Conservation (phyloP, 2,329 filamentous ascomycete genomes). For the Pseudocercospora eumusae region DNA sequence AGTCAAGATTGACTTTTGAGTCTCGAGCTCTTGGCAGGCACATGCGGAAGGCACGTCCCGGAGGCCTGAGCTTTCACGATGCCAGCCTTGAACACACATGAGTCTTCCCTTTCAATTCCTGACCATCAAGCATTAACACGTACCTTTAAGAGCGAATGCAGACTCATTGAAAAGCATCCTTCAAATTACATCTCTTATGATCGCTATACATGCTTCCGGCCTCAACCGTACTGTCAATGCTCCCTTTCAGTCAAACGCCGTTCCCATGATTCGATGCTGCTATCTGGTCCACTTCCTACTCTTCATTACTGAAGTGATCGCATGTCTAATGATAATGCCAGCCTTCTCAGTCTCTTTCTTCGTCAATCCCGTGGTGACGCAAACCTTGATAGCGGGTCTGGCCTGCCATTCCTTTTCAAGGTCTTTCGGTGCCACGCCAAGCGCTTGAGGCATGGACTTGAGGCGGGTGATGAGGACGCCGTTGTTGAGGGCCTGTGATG, state of each 20-base stretch:
- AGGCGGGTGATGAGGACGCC: constrained; percentile 85
- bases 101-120: too few species aligned
- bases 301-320: constrained; percentile 87
- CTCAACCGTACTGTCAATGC: constrained; percentile 7
- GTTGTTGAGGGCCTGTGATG: constrained; percentile 71
- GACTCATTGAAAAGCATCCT: too few species aligned
- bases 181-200: constrained; percentile 5
- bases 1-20: too few species aligned
- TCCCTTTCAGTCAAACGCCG: neutral
- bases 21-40: too few species aligned
- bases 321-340: constrained; percentile 81
- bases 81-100: too few species aligned
- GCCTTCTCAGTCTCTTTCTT: constrained; percentile 97
- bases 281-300: constrained; percentile 39
- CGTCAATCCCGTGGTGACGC: constrained; percentile 80
- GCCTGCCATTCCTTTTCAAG: constrained; percentile 62
- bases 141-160: too few species aligned
- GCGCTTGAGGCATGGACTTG: constrained; percentile 67
- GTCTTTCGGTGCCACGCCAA: constrained; percentile 66
- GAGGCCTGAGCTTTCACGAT: too few species aligned
- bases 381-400: constrained; percentile 86
- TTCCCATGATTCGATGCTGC: neutral
- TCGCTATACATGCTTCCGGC: constrained; percentile 2
- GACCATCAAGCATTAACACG: too few species aligned
- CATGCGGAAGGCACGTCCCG: too few species aligned